These are phyloP conservation scores for Aspergillus brunneoviolaceus DNA, from an alignment of 2,329 filamentous ascomycete species.

Conservation along the genomic window DNA sequence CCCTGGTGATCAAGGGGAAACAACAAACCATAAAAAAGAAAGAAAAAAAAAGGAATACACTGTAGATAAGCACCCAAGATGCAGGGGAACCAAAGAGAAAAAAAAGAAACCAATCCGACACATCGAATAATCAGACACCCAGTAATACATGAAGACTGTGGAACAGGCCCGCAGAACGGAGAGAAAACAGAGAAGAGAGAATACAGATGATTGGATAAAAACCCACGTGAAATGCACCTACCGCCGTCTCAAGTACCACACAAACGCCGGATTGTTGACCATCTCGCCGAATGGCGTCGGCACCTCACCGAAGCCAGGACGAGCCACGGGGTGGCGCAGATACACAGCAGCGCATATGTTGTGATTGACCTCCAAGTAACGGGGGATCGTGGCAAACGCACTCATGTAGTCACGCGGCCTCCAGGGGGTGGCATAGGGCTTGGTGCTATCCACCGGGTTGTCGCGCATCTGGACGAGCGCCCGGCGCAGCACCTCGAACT, in stretches of 20 bases:
- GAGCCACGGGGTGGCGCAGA: conserved; percentile 85
- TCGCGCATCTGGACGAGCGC: conserved; percentile 66
- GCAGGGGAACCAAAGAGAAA: conserved; percentile 12
- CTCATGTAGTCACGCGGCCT: conserved; percentile 80
- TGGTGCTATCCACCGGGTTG: conserved; percentile 72
- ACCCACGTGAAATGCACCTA: conserved; percentile 44
- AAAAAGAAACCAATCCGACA: conserved; percentile 15
- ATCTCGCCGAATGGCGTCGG: conserved; percentile 75
- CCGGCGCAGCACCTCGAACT: conserved; percentile 47
- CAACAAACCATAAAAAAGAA: conserved; percentile 22
- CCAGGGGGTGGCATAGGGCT: conserved; percentile 93
- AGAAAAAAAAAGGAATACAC: conserved; percentile 12
- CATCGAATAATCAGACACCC: conserved; percentile 25
- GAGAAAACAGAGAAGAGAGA: conserved; percentile 15
- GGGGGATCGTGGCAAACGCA: conserved; percentile 90
- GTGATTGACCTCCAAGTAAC: conserved; percentile 96
- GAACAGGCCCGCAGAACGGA: conserved; percentile 26
- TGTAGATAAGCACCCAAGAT: conserved; percentile 20
- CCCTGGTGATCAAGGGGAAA: conserved; percentile 17
- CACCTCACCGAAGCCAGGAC: conserved; percentile 75
- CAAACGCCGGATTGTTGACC: conserved; percentile 79
- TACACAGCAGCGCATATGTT: conserved; percentile 96
- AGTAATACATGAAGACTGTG: conserved; percentile 37
- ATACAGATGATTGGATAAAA: not conserved
- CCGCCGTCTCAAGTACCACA: conserved; percentile 87